Conservation (phyloP, 306 rosid species). For the Lablab purpureus region DNA sequence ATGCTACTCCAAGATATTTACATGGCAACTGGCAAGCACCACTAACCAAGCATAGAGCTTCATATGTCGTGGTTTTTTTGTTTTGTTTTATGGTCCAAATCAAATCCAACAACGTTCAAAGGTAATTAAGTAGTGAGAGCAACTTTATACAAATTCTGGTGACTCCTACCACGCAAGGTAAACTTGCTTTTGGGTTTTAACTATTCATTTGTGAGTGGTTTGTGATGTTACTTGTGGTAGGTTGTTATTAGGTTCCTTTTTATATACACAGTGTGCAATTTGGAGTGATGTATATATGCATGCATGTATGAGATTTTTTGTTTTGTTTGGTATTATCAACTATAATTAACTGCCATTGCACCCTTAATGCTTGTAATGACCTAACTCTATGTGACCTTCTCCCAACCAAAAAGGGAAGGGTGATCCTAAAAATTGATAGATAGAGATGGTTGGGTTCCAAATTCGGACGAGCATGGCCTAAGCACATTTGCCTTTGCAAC, state of each 20-base stretch:
- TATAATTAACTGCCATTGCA: conserved; percentile 12
- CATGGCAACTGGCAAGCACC: conserved; percentile 51
- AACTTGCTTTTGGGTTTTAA: background rate
- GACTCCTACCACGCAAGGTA: background rate
- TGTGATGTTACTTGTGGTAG: background rate
- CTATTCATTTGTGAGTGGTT: conserved; percentile 20
- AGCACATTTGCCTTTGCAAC: conserved; percentile 42
- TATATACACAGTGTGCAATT: background rate
- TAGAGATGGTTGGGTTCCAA: conserved; percentile 47
- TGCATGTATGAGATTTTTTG: background rate
- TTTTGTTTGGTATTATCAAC: background rate
- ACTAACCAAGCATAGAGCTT: conserved; percentile 33
- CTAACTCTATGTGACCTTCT: background rate
- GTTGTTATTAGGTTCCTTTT: background rate
- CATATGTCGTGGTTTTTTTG: conserved; percentile 24
- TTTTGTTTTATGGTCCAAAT: conserved; percentile 24
- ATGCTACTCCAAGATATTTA: conserved; percentile 47
- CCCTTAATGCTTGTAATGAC: conserved; percentile 28
- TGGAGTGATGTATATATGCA: background rate
- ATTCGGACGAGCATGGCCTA: conserved; percentile 46
- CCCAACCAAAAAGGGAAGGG: conserved; percentile 39
- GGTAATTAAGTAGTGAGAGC: background rate
- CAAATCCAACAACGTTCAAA: conserved; percentile 17
- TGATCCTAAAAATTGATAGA: conserved; percentile 43
- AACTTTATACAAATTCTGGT: conserved; percentile 34